phyloP scores from a whole-genome alignment of 345 rosid species.

The Euphorbia peplus region DNA sequence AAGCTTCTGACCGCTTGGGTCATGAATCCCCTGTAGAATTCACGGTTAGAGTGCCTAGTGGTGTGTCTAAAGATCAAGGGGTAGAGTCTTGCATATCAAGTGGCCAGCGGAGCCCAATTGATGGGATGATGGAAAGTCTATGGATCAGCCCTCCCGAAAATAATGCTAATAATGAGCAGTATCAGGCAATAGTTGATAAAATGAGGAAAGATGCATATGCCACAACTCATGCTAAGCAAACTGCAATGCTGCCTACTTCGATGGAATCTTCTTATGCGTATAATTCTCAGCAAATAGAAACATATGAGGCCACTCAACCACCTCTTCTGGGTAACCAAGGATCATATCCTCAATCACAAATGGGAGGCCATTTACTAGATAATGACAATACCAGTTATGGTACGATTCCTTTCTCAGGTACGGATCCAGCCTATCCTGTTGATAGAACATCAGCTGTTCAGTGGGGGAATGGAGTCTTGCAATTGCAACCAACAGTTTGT shows the following conservation, averaged over 20 bases:
- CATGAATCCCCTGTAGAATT: slow-evolving; percentile 36
- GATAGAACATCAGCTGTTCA: slow-evolving; percentile 35
- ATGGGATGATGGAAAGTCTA: slow-evolving; percentile 43
- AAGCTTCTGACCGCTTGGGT: slow-evolving; percentile 31
- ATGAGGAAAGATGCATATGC: slow-evolving; percentile 36
- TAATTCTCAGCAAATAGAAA: slow-evolving; percentile 31
- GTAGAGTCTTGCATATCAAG: slow-evolving; percentile 17
- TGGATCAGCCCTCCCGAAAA: slow-evolving; percentile 26
- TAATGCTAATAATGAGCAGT: slow-evolving; percentile 32
- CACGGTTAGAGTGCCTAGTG: slow-evolving; percentile 26
- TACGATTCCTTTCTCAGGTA: slow-evolving; percentile 26
- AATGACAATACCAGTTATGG: slow-evolving; percentile 35
- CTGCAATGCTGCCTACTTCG: slow-evolving; percentile 24
- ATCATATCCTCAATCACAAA: slow-evolving; percentile 34
- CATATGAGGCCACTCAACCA: slow-evolving; percentile 30
- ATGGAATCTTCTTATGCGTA: slow-evolving; percentile 26
- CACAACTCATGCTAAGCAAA: slow-evolving; percentile 26
- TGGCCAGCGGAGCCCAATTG: slow-evolving; percentile 36
- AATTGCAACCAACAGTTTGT: slow-evolving; percentile 30
- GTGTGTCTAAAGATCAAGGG: slow-evolving; percentile 30
- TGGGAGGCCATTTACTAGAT: slow-evolving; percentile 36
- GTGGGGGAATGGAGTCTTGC: slow-evolving; percentile 30
- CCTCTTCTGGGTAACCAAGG: slow-evolving; percentile 34
- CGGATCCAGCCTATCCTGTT: slow-evolving; percentile 24
- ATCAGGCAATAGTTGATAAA: slow-evolving; percentile 28